Conservation (phyloP, 805 yeast species). For the Saccharomycopsis selenospora region DNA sequence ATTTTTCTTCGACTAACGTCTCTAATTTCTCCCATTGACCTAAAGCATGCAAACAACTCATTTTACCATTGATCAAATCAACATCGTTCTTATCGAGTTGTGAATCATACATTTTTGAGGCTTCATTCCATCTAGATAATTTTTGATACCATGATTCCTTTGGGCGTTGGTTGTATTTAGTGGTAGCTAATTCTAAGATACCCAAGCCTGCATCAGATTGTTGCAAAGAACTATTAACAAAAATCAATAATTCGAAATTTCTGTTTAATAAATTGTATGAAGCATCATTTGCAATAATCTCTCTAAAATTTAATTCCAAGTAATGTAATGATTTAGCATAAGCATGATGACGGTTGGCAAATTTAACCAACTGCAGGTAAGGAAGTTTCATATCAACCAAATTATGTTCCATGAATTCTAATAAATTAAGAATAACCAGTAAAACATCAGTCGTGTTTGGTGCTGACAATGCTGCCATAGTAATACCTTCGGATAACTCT, state of each 20-base stretch:
- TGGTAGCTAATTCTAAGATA: slow-evolving; percentile 87
- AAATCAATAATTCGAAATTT: slow-evolving; percentile 84
- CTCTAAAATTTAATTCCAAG: slow-evolving; percentile 89
- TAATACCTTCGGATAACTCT: slow-evolving; percentile 76
- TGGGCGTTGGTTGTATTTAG: slow-evolving; percentile 80
- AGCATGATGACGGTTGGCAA: slow-evolving; percentile 93
- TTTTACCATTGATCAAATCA: slow-evolving; percentile 92
- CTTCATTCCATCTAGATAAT: slow-evolving; percentile 97
- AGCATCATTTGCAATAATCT: slow-evolving; percentile 50
- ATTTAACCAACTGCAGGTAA: slow-evolving; percentile 81
- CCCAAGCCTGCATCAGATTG: slow-evolving; percentile 99
- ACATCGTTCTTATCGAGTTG: slow-evolving; percentile 31
- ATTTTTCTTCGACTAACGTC: slow-evolving; percentile 75
- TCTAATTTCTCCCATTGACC: slow-evolving; percentile 97
- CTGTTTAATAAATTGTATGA: slow-evolving; percentile 45
- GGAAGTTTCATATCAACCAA: slow-evolving; percentile 90
- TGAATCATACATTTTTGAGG: slow-evolving; percentile 81
- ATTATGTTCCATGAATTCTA: slow-evolving; percentile 97
- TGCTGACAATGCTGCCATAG: slow-evolving; percentile 84
- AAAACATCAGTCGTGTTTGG: slow-evolving; percentile 80
- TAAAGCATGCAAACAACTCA: slow-evolving; percentile 96
- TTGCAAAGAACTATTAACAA: slow-evolving; percentile 88
- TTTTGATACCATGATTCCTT: slow-evolving; percentile 98
- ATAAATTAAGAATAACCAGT: slow-evolving; percentile 79
- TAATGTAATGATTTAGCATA: slow-evolving; percentile 96